A percentile compares a stretch with the other conserved stretches of the same genome.
Conservation (phyloP, 768 basidiomycete genomes). For the Tricholoma terreum region DNA sequence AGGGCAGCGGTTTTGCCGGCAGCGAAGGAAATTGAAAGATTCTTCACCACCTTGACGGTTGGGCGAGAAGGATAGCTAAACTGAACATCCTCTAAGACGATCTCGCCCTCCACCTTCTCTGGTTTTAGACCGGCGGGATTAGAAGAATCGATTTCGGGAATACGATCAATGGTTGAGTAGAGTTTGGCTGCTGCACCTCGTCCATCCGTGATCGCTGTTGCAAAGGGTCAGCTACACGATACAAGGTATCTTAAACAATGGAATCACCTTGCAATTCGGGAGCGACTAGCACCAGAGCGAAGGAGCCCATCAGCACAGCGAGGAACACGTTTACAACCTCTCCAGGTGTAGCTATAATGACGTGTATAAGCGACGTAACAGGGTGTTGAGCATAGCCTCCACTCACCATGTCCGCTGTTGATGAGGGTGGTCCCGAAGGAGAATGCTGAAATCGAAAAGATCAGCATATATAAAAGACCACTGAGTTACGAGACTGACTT, state of each 20-base stretch:
- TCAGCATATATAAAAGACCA: background rate
- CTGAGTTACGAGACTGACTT: constrained; percentile 32
- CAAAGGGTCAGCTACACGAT: background rate
- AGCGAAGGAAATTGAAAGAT: constrained; percentile 59
- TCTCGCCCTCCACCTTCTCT: constrained; percentile 62
- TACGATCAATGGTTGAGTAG: constrained; percentile 81
- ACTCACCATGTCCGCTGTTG: constrained; percentile 49
- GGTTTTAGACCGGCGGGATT: constrained; percentile 64
- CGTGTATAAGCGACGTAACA: background rate
- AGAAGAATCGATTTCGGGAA: constrained; percentile 83
- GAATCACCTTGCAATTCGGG: constrained; percentile 79
- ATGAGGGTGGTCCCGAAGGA: constrained; percentile 87
- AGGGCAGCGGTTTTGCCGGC: constrained; percentile 77
- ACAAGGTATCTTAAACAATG: background rate
- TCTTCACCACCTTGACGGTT: constrained; percentile 74
- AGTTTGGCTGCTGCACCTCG: constrained; percentile 86
- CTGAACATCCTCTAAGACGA: constrained; percentile 65
- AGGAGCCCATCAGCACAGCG: constrained; percentile 83
- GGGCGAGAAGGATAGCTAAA: constrained; percentile 87
- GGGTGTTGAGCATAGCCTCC: background rate
- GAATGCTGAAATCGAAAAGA: constrained; percentile 53
- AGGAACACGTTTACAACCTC: constrained; percentile 80
- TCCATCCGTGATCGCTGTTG: constrained; percentile 66
- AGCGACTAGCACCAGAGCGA: constrained; percentile 79
- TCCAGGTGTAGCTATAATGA: constrained; percentile 55